Base-by-base conservation (phyloP, 371 early-diverging fungal species). In the Spraguea lophii region DNA sequence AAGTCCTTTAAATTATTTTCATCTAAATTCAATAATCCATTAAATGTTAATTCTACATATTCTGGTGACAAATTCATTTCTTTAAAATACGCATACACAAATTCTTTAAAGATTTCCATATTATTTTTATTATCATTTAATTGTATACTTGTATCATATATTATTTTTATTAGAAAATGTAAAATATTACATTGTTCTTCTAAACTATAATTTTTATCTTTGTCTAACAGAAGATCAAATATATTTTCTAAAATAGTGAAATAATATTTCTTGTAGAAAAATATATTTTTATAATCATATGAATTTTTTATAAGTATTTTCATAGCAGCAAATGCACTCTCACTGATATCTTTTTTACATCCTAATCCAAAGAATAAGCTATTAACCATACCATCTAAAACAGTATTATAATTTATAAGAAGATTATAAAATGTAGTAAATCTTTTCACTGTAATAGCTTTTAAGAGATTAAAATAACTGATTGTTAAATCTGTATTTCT, bases 151-250 rank as follows among this genome's bases (percentile, higher is more conserved):
- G 47, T 48, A 9, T 19, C 39, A 12, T 34, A n/a, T n/a, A n/a
- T 27, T 19, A 48, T 59, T 19, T 37, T 46, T 13, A 61, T 48
- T 55, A 62, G 26, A 15, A 41, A 36, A 42, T 49, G 24, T 7
- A 62, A 20, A 0, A 66, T 21, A 19, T n/a, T 19, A 32, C 23
- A 32, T 41, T 59, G 60, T 13, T 44, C 23, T 13, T 47, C 44
- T 45, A 57, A 49, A 34, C 40, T 59, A 19, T 55, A 42, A 19
- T 46, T 59, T 25, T 34, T 62, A 37, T 66, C 62, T 27, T 43
- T 58, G 34, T 66, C 66, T 40, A 66, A 58, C 13, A 66, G 56
- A 12, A 66, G 43, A 7, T 62, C 66, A 3, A 61, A 27, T 15
- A 61, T 21, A 45, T 66, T 66, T 37, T 66, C 66, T 6, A 66